A percentile compares a stretch with the other conserved stretches of the same genome.
Conservation (phyloP, 345 rosid species). For the Syzygium grande region DNA sequence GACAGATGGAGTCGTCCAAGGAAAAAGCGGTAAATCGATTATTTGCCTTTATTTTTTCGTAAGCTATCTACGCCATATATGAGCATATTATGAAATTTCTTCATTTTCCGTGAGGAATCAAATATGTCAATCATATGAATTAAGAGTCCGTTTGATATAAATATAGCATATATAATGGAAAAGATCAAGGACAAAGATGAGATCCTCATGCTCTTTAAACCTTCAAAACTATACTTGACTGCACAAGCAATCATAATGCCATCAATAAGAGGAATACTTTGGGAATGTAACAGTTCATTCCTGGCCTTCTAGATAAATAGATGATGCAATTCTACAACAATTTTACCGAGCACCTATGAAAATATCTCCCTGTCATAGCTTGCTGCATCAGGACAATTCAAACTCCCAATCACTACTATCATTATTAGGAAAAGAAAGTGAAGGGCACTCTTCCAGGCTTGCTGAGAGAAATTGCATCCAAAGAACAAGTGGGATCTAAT, state of each 20-base stretch:
- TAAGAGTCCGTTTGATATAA: no score
- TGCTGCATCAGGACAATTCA: neutral
- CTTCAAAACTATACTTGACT: neutral
- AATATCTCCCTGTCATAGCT: neutral
- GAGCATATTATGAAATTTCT: neutral
- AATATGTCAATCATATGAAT: no score
- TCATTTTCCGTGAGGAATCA: neutral
- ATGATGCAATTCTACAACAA: neutral
- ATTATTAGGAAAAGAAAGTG: no score
- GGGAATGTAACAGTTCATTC: neutral
- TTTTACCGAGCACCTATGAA: neutral
- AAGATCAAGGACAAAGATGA: neutral
- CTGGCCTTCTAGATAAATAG: neutral
- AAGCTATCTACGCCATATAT: neutral
- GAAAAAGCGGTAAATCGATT: neutral
- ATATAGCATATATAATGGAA: neutral
- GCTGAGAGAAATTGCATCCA: no score
- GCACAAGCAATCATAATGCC: neutral
- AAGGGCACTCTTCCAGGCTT: no score
- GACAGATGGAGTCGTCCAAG: neutral
- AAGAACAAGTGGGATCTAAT: no score
- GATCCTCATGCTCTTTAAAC: neutral
- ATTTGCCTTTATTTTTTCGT: neutral
- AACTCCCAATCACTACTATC: no score
- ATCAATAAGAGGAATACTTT: no score